A percentile compares a stretch with the other conserved stretches of the same genome.
phyloP scores from a whole-genome alignment of 306 rosid genomes.

The Lathyrus sativus region DNA sequence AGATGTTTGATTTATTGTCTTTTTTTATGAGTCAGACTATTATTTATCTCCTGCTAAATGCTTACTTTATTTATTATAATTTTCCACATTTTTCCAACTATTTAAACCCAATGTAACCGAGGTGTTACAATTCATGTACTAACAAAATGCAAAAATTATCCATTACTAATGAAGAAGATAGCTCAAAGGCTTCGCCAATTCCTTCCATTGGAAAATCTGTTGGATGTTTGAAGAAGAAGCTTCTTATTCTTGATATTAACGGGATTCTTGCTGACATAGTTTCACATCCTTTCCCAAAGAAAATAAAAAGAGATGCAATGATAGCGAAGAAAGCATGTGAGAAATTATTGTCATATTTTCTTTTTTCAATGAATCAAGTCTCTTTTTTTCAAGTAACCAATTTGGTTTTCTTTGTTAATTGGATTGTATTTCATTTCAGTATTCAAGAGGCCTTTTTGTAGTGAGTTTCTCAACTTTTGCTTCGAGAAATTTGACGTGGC shows the following conservation, averaged over 20 bases:
- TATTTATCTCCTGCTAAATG: neutral
- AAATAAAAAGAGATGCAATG: constrained; percentile 52
- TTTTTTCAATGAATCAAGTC: constrained; percentile 3
- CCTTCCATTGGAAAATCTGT: constrained; percentile 41
- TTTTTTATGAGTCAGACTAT: neutral
- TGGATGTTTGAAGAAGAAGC: constrained; percentile 55
- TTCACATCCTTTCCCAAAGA: constrained; percentile 53
- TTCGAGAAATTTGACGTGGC: constrained; percentile 87
- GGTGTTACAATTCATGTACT: neutral
- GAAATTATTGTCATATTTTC: constrained; percentile 23
- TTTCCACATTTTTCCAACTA: neutral
- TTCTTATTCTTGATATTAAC: constrained; percentile 82
- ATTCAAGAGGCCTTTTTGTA: constrained; percentile 78
- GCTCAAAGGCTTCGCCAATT: constrained; percentile 31
- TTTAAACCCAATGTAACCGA: neutral
- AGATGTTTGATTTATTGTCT: neutral
- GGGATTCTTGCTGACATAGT: constrained; percentile 82
- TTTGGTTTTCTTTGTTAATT: constrained; percentile 23
- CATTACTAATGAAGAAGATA: constrained; percentile 34
- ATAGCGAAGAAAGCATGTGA: constrained; percentile 59
- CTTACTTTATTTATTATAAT: neutral
- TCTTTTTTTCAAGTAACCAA: neutral
- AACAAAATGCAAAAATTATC: constrained; percentile 19
- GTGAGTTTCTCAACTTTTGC: constrained; percentile 81
- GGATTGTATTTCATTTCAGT: constrained; percentile 54